phyloP scores from a whole-genome alignment of 2,329 filamentous ascomycete genomes.

The Pseudogymnoascus sp. region DNA sequence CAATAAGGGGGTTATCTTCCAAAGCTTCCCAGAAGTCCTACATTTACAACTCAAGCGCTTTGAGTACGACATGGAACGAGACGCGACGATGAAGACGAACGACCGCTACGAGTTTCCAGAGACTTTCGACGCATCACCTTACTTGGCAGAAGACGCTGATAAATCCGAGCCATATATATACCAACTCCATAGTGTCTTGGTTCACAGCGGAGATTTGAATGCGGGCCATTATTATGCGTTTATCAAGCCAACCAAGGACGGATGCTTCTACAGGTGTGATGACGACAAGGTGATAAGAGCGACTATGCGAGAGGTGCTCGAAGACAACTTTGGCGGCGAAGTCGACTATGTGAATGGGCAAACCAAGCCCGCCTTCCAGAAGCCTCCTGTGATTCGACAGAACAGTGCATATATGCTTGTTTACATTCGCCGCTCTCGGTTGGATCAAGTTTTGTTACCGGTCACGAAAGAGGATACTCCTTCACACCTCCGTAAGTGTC shows the following conservation, averaged over 20 bases:
- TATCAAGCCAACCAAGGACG: conserved; percentile 85
- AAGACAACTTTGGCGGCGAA: conserved; percentile 94
- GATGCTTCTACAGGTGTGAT: conserved; percentile 94
- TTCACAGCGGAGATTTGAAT: conserved; percentile 94
- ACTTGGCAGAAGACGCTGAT: conserved; percentile 78
- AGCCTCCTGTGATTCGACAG: conserved; percentile 50
- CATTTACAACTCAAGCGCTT: conserved; percentile 96
- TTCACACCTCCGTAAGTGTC: conserved; percentile 60
- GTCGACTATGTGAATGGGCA: conserved; percentile 45
- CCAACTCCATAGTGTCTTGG: conserved; percentile 86
- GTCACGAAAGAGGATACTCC: conserved; percentile 75
- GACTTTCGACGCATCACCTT: conserved; percentile 74
- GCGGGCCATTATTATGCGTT: conserved; percentile 98
- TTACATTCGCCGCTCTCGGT: conserved; percentile 78
- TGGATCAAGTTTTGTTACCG: conserved; percentile 74
- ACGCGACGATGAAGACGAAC: conserved; percentile 99
- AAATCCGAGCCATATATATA: conserved; percentile 85
- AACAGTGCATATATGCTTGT: conserved; percentile 98
- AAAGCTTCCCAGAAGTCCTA: conserved; percentile 85
- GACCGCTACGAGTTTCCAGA: conserved; percentile 87
- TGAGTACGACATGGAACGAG: conserved; percentile 91
- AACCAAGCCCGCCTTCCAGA: conserved; percentile 35
- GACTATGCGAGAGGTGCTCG: conserved; percentile 80
- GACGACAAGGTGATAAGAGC: conserved; percentile 96
- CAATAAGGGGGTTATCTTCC: conserved; percentile 96